Evolutionary conservation across 768 basidiomycete species (phyloP).

Genomic region (Rickenella mellea): DNA sequence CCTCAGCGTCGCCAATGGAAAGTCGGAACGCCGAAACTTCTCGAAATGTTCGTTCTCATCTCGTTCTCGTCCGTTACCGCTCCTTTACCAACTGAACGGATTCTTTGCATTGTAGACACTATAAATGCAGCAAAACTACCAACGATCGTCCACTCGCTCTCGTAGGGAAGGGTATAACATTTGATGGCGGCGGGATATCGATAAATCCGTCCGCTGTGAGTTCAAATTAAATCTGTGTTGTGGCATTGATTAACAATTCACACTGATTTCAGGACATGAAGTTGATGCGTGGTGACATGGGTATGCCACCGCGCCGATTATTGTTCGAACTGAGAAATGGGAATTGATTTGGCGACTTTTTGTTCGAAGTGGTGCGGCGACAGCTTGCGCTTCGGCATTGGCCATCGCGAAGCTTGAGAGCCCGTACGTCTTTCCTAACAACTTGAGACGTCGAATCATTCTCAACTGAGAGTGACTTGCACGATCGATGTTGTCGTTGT

Average conservation of each 20-base stretch:
- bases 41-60: slow-evolving; percentile 64
- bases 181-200: slow-evolving; percentile 83
- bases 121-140: slow-evolving; percentile 57
- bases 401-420: slow-evolving; percentile 74
- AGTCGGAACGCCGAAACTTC: slow-evolving; percentile 74
- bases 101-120: slow-evolving; percentile 62
- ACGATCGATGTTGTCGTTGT: slow-evolving; percentile 69
- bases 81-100: no score
- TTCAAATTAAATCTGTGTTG: slow-evolving; percentile 6
- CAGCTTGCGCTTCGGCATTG: slow-evolving; percentile 60
- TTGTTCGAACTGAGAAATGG: background rate
- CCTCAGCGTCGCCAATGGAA: slow-evolving; percentile 82
- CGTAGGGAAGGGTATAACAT: slow-evolving; percentile 86
- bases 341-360: background rate
- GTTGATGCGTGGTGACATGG: slow-evolving; percentile 83
- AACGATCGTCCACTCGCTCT: slow-evolving; percentile 56
- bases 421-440: no score
- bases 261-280: slow-evolving; percentile 55
- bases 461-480: slow-evolving; percentile 1
- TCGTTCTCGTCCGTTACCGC: background rate
- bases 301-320: slow-evolving; percentile 25
- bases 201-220: slow-evolving; percentile 63
- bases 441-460: no score
- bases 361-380: slow-evolving; percentile 60
- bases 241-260: background rate